phyloP scores from a whole-genome alignment of 495 filamentous ascomycete genomes.

The Aspergillus carlsbadensis region DNA sequence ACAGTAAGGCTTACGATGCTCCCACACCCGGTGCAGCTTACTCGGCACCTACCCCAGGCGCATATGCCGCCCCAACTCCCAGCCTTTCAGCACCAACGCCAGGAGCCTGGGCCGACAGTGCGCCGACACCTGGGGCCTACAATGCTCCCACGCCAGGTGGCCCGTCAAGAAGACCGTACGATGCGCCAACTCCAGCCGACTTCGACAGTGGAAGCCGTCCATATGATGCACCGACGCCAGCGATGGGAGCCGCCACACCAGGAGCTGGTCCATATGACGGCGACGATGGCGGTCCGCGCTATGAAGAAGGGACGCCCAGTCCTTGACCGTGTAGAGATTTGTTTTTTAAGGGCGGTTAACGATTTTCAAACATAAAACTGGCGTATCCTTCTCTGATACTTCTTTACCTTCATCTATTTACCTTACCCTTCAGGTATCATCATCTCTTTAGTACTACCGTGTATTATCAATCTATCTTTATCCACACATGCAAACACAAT shows the following conservation, averaged over 20 bases:
- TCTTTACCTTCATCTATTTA: neutral
- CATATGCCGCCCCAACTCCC: slow-evolving; percentile 65
- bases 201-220: slow-evolving; percentile 55
- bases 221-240: slow-evolving; percentile 76
- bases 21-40: slow-evolving; percentile 73
- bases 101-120: slow-evolving; percentile 61
- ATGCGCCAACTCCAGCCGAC: slow-evolving; percentile 60
- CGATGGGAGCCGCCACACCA: slow-evolving; percentile 74
- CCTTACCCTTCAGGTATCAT: neutral
- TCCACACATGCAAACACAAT: neutral
- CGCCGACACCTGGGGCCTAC: slow-evolving; percentile 62
- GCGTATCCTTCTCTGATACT: slow-evolving; percentile 2
- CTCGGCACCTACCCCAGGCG: slow-evolving; percentile 51
- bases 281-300: slow-evolving; percentile 58
- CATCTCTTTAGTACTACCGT: neutral
- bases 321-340: slow-evolving; percentile 26
- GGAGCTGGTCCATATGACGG: slow-evolving; percentile 60
- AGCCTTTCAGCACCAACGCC: slow-evolving; percentile 79
- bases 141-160: slow-evolving; percentile 59
- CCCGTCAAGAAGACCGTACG: slow-evolving; percentile 43
- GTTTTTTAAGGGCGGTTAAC: neutral
- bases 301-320: slow-evolving; percentile 55
- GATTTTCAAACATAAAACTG: slow-evolving; percentile 1
- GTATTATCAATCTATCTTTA: slow-evolving; percentile 3
- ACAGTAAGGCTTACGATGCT: slow-evolving; percentile 63